These are phyloP conservation scores for Solanum appendiculatum DNA, from an alignment of 257 asterid genomes.

Conservation along the genomic window DNA sequence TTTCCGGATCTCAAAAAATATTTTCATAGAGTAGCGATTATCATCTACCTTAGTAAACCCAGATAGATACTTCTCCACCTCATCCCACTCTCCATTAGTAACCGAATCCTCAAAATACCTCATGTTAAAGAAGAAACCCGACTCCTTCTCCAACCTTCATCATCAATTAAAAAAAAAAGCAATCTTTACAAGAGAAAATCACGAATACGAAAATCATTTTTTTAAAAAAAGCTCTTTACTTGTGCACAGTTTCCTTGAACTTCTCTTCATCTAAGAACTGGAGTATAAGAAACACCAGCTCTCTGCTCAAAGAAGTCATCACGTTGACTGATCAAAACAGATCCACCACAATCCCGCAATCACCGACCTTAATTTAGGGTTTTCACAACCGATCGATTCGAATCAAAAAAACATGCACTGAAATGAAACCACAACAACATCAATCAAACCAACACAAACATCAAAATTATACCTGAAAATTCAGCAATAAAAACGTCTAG, in stretches of 20 bases:
- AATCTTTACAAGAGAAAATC: neutral
- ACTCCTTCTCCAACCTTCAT: constrained; percentile 59
- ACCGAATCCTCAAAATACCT: constrained; percentile 45
- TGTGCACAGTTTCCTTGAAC: constrained; percentile 46
- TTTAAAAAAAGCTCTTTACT: constrained; percentile 13
- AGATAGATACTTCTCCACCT: constrained; percentile 42
- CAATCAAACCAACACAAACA: neutral
- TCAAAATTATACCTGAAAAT: neutral
- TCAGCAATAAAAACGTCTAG: neutral
- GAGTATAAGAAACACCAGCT: constrained; percentile 43
- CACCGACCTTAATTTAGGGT: constrained; percentile 10
- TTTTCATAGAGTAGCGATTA: constrained; percentile 42
- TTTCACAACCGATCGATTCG: neutral
- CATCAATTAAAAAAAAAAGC: neutral
- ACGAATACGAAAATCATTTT: neutral
- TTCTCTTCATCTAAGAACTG: constrained; percentile 55
- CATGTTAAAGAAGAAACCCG: constrained; percentile 51
- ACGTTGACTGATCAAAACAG: constrained; percentile 10
- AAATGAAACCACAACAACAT: neutral
- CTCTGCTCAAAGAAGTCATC: constrained; percentile 45
- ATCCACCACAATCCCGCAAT: constrained; percentile 7
- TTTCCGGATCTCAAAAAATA: constrained; percentile 50
- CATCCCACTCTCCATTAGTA: constrained; percentile 52
- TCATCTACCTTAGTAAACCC: constrained; percentile 58
- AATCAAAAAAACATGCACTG: neutral